These are phyloP conservation scores for Fusarium multiceps DNA, from an alignment of 2,329 filamentous ascomycete species.

Conservation along the genomic window DNA sequence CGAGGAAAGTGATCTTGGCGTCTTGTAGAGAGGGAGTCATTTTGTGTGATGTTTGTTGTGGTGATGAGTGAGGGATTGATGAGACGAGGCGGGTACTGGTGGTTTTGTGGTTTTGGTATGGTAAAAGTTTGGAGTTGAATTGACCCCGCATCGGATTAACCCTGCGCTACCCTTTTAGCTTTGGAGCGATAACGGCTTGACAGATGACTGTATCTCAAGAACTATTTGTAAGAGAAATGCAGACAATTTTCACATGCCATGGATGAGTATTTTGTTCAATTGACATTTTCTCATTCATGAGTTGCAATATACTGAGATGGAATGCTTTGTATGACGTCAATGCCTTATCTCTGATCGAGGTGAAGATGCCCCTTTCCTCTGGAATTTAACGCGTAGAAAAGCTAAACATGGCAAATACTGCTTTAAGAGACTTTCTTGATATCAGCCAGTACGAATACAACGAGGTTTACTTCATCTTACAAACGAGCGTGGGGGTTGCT, in stretches of 20 bases:
- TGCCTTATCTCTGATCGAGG: not conserved
- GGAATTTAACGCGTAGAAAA: rapidly evolving
- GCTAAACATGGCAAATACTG: rapidly evolving
- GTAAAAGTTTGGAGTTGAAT: slow-evolving; percentile 30
- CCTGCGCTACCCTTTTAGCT: slow-evolving; percentile 29
- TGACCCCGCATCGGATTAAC: slow-evolving; percentile 41
- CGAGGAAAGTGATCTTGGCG: slow-evolving; percentile 54
- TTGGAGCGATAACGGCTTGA: slow-evolving; percentile 27
- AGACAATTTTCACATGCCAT: not conserved
- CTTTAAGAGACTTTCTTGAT: not conserved
- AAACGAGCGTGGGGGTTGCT: not conserved
- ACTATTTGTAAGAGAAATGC: not conserved
- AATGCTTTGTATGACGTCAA: not conserved
- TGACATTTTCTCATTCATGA: no score
- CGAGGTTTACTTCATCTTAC: not conserved
- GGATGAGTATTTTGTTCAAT: no score
- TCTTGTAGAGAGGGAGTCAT: slow-evolving; percentile 48
- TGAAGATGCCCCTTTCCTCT: not conserved
- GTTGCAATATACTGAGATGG: no score
- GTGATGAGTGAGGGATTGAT: not conserved
- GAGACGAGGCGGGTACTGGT: not conserved
- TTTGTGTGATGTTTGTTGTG: not conserved
- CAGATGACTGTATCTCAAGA: not conserved
- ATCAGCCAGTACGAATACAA: not conserved
- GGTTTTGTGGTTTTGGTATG: slow-evolving; percentile 12